These are phyloP conservation scores for Coniella vitis DNA, from an alignment of 2,329 filamentous ascomycete genomes.

Conservation along the genomic window DNA sequence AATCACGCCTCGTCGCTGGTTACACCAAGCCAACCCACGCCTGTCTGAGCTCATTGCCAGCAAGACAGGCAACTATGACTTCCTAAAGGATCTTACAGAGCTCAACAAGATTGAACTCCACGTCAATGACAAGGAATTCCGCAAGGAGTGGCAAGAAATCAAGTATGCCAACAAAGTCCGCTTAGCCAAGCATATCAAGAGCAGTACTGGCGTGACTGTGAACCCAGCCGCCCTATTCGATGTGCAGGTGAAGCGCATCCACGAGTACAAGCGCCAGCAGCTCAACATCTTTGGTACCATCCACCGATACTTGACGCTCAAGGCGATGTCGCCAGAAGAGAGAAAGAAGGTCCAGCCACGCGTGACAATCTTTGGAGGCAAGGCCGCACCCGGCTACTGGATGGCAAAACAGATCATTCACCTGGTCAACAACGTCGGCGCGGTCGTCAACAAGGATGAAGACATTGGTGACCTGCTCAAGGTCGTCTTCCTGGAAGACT, in stretches of 20 bases:
- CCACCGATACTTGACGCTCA: constrained; percentile 84
- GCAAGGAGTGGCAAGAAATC: constrained; percentile 92
- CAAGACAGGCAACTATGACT: constrained; percentile 76
- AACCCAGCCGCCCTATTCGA: constrained; percentile 89
- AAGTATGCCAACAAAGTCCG: constrained; percentile 94
- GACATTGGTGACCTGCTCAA: constrained; percentile 93
- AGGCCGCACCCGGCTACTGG: constrained; percentile 97
- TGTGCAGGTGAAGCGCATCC: constrained; percentile 97
- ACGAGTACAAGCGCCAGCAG: constrained; percentile 98
- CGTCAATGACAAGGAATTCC: constrained; percentile 81
- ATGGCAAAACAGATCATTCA: constrained; percentile 99
- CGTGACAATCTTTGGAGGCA: constrained; percentile 95
- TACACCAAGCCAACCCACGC: constrained; percentile 93
- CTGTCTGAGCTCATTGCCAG: constrained; percentile 87
- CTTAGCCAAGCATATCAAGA: constrained; percentile 85
- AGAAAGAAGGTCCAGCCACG: constrained; percentile 80
- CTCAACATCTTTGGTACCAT: constrained; percentile 99
- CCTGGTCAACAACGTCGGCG: constrained; percentile 84
- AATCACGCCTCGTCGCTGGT: constrained; percentile 90
- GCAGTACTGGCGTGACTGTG: constrained; percentile 70
- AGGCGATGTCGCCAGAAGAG: constrained; percentile 75
- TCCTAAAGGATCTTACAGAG: constrained; percentile 82
- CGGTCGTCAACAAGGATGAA: constrained; percentile 84
- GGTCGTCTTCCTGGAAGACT: constrained; percentile 95
- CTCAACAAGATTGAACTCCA: constrained; percentile 81